phyloP scores from a whole-genome alignment of 2,329 filamentous ascomycete genomes.

The Claviceps digitariae region DNA sequence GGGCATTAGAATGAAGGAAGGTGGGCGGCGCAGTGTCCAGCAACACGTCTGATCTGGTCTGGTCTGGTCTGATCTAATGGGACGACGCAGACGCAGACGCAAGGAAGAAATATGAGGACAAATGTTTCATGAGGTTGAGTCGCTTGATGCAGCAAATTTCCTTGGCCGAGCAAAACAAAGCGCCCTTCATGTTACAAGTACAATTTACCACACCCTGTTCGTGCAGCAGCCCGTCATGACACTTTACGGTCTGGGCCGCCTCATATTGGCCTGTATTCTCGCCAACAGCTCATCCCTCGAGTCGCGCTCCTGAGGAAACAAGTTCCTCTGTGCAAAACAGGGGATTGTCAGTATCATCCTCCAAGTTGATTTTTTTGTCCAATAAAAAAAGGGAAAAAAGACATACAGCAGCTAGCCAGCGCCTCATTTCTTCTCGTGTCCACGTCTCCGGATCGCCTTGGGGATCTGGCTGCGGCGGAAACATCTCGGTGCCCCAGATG shows the following conservation, averaged over 20 bases:
- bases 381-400: not conserved
- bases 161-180: no score
- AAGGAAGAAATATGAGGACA: no score
- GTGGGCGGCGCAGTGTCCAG: no score
- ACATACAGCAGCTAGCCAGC: conserved; percentile 71
- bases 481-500: conserved; percentile 77
- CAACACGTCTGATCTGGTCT: no score
- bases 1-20: not conserved
- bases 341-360: not conserved
- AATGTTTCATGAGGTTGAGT: no score
- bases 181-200: not conserved
- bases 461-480: conserved; percentile 63
- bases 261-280: conserved; percentile 33
- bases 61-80: no score
- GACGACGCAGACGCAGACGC: no score
- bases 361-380: not conserved
- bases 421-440: conserved; percentile 65
- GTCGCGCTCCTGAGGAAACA: conserved; percentile 30
- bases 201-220: not conserved
- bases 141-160: no score
- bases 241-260: conserved; percentile 19
- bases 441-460: conserved; percentile 57
- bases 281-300: conserved; percentile 33
- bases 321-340: conserved; percentile 24
- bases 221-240: not conserved